Evolutionary conservation across 805 yeast genomes (phyloP), one percentile per base, ranked within the genome.

Genomic region (Lipomyces mesembrius): DNA sequence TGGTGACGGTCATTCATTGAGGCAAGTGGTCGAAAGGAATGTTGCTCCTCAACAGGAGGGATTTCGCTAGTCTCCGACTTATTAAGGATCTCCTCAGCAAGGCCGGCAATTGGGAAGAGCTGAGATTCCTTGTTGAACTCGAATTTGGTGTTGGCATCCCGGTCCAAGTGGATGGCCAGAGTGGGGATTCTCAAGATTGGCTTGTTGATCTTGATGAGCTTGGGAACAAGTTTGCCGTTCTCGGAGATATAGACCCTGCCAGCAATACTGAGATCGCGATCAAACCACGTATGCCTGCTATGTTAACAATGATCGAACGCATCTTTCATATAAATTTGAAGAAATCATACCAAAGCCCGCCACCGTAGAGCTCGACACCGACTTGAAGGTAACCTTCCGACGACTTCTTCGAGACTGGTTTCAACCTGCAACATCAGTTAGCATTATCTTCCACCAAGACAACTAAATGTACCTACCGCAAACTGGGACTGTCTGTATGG

Each of bases 361-460:
- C 98, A 64, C 99, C 98, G 75, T 94, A 94, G 60, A 88, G 85
- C 78, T 95, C 98, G 9, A 95, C 96, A 51, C 97, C 98, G 22
- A 95, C 87, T 77, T 93, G 97, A 63, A 87, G 83, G 74, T 87
- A 94, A 0, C 96, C 96, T 73, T 90, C 93, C 20, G 82, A 80
- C 11, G 80, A 77, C 72, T 85, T 85, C 75, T 88, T 87, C 29
- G 97, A 90, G 37, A 89, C 82, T 12, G 99, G 99, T 79, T 94
- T 95, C 72, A 94, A 85, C n/a, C 69, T 68, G 37, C 20, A 35
- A 52, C 29, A 6, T 29, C 29, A 52, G 22, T 52, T 52, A 52
- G 55, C 35, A 25, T 1, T 17, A 7, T n/a, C 22, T 6, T 37
- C 6, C 49, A 43, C 20, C 20, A n/a, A 7, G 49, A n/a, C 49